Percentiles rank a stretch among this genome's conserved stretches.
phyloP scores from a whole-genome alignment of 257 asterid species.

The Paraleonurus japonicus region DNA sequence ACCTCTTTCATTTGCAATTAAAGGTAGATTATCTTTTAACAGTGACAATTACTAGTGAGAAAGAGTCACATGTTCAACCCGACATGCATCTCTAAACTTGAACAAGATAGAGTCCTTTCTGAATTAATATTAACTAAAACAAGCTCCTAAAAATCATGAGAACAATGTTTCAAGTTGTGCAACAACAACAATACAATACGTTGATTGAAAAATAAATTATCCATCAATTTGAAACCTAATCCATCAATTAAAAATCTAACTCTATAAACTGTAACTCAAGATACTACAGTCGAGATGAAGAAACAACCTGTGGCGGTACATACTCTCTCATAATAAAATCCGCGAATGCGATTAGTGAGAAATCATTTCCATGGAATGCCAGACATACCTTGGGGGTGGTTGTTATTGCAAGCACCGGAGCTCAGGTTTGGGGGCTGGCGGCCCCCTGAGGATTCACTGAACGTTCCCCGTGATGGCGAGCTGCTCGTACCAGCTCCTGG shows the following conservation, averaged over 20 bases:
- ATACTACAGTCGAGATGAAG: background rate
- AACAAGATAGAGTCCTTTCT: background rate
- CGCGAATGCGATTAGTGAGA: background rate
- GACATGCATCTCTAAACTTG: background rate
- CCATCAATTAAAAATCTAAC: constrained; percentile 8
- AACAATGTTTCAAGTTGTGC: background rate
- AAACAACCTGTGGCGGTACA: constrained; percentile 11
- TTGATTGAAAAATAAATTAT: background rate
- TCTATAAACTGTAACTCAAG: constrained; percentile 21
- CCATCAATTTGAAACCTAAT: background rate
- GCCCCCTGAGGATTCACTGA: constrained; percentile 54
- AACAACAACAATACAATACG: background rate
- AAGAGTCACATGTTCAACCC: too few species aligned
- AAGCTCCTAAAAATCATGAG: background rate
- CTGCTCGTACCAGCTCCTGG: constrained; percentile 38
- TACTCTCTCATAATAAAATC: background rate
- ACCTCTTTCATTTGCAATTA: too few species aligned
- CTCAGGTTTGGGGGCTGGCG: constrained; percentile 50
- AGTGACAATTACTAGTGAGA: too few species aligned
- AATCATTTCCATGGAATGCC: constrained; percentile 48
- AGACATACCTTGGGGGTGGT: constrained; percentile 30
- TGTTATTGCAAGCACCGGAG: constrained; percentile 41
- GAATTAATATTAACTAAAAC: background rate
- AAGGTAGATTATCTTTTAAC: too few species aligned
- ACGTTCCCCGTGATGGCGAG: constrained; percentile 50